Evolutionary conservation across 352 stramenopile genomes (phyloP).

Genomic region (Phytophthora capsici): DNA sequence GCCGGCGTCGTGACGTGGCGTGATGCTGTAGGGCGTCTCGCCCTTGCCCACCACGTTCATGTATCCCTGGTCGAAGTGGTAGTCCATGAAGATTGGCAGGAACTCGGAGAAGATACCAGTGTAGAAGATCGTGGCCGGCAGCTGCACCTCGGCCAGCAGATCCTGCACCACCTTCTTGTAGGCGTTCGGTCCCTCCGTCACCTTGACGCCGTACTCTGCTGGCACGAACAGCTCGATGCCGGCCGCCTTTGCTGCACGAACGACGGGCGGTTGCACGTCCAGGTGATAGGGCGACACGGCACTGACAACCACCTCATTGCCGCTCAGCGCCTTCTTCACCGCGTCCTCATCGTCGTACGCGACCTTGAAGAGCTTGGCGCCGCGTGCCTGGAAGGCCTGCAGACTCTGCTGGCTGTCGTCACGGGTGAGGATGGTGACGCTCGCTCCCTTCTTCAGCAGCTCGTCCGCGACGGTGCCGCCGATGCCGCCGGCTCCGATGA

Average conservation of each 20-base stretch:
- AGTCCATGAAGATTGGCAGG: background rate
- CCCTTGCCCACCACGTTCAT: conserved; percentile 22
- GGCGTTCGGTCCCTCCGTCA: background rate
- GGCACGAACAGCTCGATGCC: conserved; percentile 39
- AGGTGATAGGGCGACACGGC: conserved; percentile 9
- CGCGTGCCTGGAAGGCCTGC: background rate
- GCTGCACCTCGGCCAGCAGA: conserved; percentile 5
- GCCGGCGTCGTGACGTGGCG: conserved; percentile 7
- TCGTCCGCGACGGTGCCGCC: conserved; percentile 16
- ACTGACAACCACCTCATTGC: background rate
- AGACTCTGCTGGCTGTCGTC: conserved; percentile 12
- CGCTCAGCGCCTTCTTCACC: background rate
- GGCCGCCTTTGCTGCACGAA: conserved; percentile 27
- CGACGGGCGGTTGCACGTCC: conserved; percentile 16
- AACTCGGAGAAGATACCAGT: background rate
- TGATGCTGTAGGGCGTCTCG: conserved; percentile 23
- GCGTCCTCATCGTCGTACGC: conserved; percentile 23
- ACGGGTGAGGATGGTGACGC: conserved; percentile 29
- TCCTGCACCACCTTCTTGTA: background rate
- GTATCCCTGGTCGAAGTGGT: background rate
- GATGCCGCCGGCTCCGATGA: conserved; percentile 29
- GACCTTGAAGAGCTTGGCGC: conserved; percentile 7
- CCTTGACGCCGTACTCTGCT: background rate
- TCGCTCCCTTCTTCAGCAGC: conserved; percentile 22
- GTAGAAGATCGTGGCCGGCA: background rate